A percentile compares a stretch with the other conserved stretches of the same genome.
Evolutionary conservation across 2,329 filamentous ascomycete genomes (phyloP).

Genomic region (Claviceps sp.): DNA sequence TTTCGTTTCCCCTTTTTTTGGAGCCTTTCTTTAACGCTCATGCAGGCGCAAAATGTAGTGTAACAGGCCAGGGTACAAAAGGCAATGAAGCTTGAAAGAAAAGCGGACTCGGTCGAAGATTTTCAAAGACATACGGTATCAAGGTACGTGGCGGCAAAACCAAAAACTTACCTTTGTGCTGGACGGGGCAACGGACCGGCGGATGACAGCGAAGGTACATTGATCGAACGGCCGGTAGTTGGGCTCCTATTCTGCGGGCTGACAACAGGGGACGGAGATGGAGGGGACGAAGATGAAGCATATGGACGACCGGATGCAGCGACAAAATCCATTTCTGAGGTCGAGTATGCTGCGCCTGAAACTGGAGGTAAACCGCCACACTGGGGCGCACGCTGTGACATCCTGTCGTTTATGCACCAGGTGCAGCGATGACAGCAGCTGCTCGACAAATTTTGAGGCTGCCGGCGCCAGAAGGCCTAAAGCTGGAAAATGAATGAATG

Average conservation of each 20-base stretch:
- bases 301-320: constrained; percentile 3
- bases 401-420: constrained; percentile 22
- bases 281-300: constrained; percentile 11
- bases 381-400: constrained; percentile 40
- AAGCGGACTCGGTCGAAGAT: neutral
- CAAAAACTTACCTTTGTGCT: constrained; percentile 15
- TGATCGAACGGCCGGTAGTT: constrained; percentile 26
- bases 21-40: neutral
- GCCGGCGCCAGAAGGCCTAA: neutral
- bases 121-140: neutral
- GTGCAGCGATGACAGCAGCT: constrained; percentile 6
- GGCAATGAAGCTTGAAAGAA: neutral
- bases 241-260: constrained; percentile 29
- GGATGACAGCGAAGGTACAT: constrained; percentile 9
- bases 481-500: neutral
- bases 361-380: constrained; percentile 27
- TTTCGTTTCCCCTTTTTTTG: neutral
- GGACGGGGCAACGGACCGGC: constrained; percentile 13
- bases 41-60: neutral
- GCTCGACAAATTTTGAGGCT: constrained; percentile 4
- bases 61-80: neutral
- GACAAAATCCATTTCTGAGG: constrained; percentile 1
- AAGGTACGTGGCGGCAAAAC: neutral
- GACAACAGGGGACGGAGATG: constrained; percentile 12
- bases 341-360: constrained; percentile 5